Percentiles rank a stretch among this genome's conserved stretches.
These are phyloP conservation scores for Chlamydomonas incerta DNA, from an alignment of 139 green algal genomes.

Conservation along the genomic window DNA sequence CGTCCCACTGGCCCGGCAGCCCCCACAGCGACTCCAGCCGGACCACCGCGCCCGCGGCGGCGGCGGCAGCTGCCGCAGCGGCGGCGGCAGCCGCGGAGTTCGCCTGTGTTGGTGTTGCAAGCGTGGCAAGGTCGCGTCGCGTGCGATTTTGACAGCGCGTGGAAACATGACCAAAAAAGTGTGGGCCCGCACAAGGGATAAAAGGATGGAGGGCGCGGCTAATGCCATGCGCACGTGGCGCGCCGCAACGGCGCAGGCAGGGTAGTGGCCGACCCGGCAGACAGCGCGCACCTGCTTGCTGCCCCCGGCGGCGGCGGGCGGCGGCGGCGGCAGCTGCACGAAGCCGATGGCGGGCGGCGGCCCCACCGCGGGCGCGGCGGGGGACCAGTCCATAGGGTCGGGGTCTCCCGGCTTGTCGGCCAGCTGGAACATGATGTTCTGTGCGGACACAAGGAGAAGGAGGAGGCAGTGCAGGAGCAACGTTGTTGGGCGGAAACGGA, in stretches of 20 bases:
- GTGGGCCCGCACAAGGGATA: too few relatives aligned
- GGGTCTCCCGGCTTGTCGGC: conserved; percentile 41
- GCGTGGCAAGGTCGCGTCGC: too few relatives aligned
- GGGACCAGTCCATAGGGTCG: conserved; percentile 42
- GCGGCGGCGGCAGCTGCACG: conserved; percentile 12
- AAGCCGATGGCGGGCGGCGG: conserved; percentile 19
- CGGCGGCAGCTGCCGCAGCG: background rate
- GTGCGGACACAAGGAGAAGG: background rate
- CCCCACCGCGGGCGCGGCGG: background rate
- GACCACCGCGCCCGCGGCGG: background rate
- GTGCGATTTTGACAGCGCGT: too few relatives aligned
- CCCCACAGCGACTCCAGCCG: conserved; percentile 50
- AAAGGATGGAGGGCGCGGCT: too few relatives aligned
- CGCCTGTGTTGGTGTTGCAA: too few relatives aligned
- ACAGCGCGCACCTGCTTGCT: too few relatives aligned
- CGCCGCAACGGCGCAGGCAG: too few relatives aligned
- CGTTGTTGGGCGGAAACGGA: too few relatives aligned
- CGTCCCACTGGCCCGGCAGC: conserved; percentile 44
- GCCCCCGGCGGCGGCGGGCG: background rate
- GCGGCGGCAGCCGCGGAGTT: too few relatives aligned
- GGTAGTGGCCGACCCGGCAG: too few relatives aligned
- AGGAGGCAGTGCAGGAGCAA: background rate
- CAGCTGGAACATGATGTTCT: conserved; percentile 26
- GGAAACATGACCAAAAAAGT: too few relatives aligned
- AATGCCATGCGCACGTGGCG: too few relatives aligned